These are phyloP conservation scores for Fraxinus nigra DNA, from an alignment of 305 asterid species.

Conservation along the genomic window DNA sequence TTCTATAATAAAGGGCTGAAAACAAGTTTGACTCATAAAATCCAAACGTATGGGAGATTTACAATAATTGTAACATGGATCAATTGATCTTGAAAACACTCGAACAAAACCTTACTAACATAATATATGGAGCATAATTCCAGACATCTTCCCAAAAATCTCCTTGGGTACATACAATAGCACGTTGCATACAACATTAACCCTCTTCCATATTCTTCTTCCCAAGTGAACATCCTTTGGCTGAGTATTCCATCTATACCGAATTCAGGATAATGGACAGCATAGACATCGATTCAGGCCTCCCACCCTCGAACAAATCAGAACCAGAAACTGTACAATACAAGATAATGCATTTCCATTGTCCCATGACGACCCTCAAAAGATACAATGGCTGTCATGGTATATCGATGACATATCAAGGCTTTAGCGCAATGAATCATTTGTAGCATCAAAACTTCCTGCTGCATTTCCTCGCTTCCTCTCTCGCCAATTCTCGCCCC, in stretches of 20 bases:
- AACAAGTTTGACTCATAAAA: constrained; percentile 17
- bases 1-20: constrained; percentile 15
- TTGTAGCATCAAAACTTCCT: constrained; percentile 50
- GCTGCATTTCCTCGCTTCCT: constrained; percentile 33
- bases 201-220: constrained; percentile 7
- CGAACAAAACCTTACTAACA: not conserved
- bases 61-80: constrained; percentile 8
- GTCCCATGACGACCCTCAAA: not conserved
- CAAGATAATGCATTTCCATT: not conserved
- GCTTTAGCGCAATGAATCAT: constrained; percentile 27
- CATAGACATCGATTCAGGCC: not conserved
- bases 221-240: not conserved
- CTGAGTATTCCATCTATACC: constrained; percentile 24
- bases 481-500: constrained; percentile 62
- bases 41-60: constrained; percentile 17
- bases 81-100: not conserved
- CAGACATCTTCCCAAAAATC: constrained; percentile 27
- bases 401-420: not conserved
- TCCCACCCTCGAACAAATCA: not conserved
- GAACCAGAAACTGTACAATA: not conserved
- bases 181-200: constrained; percentile 13
- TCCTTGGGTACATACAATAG: constrained; percentile 28
- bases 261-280: constrained; percentile 11
- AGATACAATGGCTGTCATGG: constrained; percentile 4
- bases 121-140: constrained; percentile 19